Conservation (phyloP, 1,284 basidiomycete species). For the Puccinia triticina region DNA sequence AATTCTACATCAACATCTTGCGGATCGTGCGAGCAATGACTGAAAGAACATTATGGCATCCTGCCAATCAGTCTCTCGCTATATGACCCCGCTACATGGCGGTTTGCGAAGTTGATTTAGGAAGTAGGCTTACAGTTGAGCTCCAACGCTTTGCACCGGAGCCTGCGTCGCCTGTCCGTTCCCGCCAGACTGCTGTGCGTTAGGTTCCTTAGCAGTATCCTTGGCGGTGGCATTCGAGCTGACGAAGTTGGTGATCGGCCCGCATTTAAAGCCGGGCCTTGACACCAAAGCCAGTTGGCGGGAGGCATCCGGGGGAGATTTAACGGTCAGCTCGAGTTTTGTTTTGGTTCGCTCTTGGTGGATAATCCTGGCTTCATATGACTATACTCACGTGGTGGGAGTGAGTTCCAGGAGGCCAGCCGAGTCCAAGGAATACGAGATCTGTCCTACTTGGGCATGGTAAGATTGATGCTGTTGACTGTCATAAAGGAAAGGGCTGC, state of each 20-base stretch:
- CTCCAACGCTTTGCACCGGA: slow-evolving; percentile 38
- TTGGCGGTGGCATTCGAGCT: slow-evolving; percentile 18
- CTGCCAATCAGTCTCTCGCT: background rate
- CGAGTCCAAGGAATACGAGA: slow-evolving; percentile 15
- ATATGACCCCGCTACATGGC: no score
- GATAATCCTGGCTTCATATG: background rate
- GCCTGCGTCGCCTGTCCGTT: background rate
- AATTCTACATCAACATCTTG: background rate
- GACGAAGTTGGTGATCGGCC: slow-evolving; percentile 38
- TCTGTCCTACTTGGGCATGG: slow-evolving; percentile 14
- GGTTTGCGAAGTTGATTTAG: no score
- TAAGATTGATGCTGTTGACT: slow-evolving; percentile 1
- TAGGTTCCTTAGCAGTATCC: background rate
- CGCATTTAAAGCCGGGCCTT: slow-evolving; percentile 12
- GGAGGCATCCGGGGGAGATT: no score
- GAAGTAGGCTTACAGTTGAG: slow-evolving; percentile 17
- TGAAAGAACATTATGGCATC: background rate
- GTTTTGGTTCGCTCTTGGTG: no score
- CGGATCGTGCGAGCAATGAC: slow-evolving; percentile 23
- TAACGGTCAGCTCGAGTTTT: no score
- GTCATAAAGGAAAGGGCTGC: background rate
- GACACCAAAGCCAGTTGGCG: background rate
- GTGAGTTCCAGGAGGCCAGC: slow-evolving; percentile 17
- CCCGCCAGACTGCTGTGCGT: background rate
- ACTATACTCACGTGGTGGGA: slow-evolving; percentile 26